Base-by-base conservation (phyloP, 805 yeast genomes). In the Saccharomyces eubayanus region DNA sequence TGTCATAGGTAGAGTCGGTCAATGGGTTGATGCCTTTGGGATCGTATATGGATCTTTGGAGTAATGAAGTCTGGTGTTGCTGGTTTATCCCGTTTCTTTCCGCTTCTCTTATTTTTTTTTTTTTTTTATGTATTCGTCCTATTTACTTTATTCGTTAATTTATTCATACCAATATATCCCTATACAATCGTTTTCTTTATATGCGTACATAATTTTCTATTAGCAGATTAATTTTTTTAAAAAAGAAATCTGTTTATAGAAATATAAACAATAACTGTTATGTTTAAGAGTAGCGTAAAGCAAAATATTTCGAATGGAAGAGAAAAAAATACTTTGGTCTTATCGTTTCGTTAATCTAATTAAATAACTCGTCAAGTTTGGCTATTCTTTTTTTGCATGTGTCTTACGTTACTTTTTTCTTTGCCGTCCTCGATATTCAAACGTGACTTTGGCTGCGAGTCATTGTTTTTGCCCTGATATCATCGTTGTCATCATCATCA, bases 1-100 rank as follows among this genome's bases (percentile, higher is more conserved):
- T 0, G 61, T 92, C 52, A 81, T 77, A 56, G 97, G 96, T 1
- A 79, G 79, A 60, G 68, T 78, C 16, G 85, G 85, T 0, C 62
- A 67, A 31, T 90, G 97, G 96, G 68, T 85, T 46, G 83, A 84
- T 61, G 87, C 89, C 0, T 62, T 89, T 46, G 95, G 96, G 28
- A 72, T 87, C 28, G 66, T 85, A 3, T 89, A 85, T 60, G 79
- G 72, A 41, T 24, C 56, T 36, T 21, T 28, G 6, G 20, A 36
- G 24, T 36, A 36, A 10, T 36, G 2, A 16, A 36, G 43, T 16
- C 12, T n/a, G 12, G 12, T 28, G 28, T 21, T 28, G 4, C 8
- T 16, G 10, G 10, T 4, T 45, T 27, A 21, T 6, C 21, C 3
- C 45, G 29, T 6, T 31, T 24, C 10, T 21, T 8, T 27, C 4